Percentiles rank a stretch among this genome's conserved stretches.
Conservation (phyloP, 805 yeast genomes). For the Myxozyma neglecta region DNA sequence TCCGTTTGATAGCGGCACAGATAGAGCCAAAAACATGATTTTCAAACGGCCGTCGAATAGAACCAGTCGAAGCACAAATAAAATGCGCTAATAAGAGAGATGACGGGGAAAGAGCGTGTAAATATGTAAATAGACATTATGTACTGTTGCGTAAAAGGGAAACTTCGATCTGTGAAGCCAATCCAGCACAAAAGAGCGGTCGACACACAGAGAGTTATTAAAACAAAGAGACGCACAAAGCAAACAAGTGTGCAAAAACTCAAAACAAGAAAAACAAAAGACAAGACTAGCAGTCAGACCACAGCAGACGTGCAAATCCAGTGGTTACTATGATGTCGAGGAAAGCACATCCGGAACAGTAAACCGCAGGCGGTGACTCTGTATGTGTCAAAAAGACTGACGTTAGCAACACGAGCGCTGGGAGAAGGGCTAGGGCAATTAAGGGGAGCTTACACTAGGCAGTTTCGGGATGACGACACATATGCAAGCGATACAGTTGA, state of each 20-base stretch:
- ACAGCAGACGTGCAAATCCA: neutral
- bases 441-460: constrained; percentile 47
- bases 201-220: neutral
- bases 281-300: neutral
- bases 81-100: neutral
- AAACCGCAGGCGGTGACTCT: constrained; percentile 32
- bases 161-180: neutral
- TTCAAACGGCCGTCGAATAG: neutral
- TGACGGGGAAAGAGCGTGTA: neutral
- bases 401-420: neutral
- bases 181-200: neutral
- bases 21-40: neutral
- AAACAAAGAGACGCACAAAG: neutral
- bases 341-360: constrained; percentile 25
- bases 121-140: neutral
- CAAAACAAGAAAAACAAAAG: neutral
- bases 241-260: neutral
- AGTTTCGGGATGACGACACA: constrained; percentile 89
- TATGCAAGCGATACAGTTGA: constrained; percentile 78
- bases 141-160: neutral
- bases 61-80: neutral
- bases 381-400: neutral
- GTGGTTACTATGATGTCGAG: neutral
- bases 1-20: neutral
- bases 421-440: neutral